Percentiles rank a stretch among this genome's conserved stretches.
Evolutionary conservation across 202 grass and related monocot genomes (phyloP).

Genomic region (Setaria viridis): DNA sequence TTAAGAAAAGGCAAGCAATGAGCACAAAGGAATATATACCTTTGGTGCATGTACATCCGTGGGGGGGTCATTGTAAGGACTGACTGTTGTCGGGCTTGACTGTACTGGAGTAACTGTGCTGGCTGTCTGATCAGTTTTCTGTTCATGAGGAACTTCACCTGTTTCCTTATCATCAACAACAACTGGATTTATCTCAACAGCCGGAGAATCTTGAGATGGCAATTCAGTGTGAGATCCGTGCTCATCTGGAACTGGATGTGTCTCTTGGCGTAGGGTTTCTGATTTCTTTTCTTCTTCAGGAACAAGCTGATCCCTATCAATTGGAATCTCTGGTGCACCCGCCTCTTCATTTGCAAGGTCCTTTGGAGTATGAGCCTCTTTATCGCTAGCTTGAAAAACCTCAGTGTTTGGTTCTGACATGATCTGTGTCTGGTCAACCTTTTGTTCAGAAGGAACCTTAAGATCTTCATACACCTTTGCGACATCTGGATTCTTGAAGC

Average conservation of each 20-base stretch:
- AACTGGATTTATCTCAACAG: constrained; percentile 41
- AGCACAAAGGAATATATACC: constrained; percentile 53
- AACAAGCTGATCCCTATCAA: constrained; percentile 40
- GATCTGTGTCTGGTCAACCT: constrained; percentile 43
- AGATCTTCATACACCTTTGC: constrained; percentile 55
- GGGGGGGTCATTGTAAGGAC: constrained; percentile 35
- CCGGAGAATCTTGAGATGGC: constrained; percentile 40
- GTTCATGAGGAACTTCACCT: constrained; percentile 48
- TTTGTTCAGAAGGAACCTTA: constrained; percentile 58
- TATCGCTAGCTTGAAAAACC: constrained; percentile 47
- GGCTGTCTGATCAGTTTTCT: constrained; percentile 47
- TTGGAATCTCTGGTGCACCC: constrained; percentile 25
- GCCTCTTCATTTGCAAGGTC: constrained; percentile 41
- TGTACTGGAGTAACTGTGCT: constrained; percentile 43
- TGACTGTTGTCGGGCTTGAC: constrained; percentile 37
- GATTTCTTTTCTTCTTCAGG: constrained; percentile 50
- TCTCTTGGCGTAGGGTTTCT: constrained; percentile 42
- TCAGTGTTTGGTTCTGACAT: constrained; percentile 35
- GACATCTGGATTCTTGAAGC: constrained; percentile 39
- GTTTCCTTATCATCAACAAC: constrained; percentile 46
- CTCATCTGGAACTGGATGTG: constrained; percentile 44
- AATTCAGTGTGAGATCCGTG: constrained; percentile 47
- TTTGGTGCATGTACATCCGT: constrained; percentile 46
- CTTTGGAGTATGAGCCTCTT: constrained; percentile 43
- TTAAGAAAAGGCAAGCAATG: constrained; percentile 11